Base-by-base conservation (phyloP, 805 yeast species). In the Saturnispora halmiae region DNA sequence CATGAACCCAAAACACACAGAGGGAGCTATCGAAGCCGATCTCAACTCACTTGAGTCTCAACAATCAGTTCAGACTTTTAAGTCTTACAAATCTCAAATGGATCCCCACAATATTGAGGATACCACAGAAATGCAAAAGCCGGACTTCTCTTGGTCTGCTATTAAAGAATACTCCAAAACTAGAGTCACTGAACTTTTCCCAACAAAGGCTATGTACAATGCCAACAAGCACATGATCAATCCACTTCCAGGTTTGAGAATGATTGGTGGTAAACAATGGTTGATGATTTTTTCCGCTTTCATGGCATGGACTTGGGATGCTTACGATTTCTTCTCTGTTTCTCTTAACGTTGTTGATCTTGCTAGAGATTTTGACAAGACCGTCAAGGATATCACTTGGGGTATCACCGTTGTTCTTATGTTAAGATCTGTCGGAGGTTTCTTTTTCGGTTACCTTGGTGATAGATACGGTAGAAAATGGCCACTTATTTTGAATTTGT, bases 361-460 rank as follows among this genome's bases (percentile, higher is more conserved):
- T 43, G 79, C 82, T 13, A 38, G 52, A 6, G 63, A 63, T 41
- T 65, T 77, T 30, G 65, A 61, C 29, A 63, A 55, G 16, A 44
- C 66, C 14, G 73, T 72, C 34, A 73, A 65, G 44, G 72, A 70
- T 41, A 64, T 77, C 39, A 72, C 81, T 4, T 77, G 80, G 83
- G 79, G 79, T 42, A 73, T 78, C 50, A 77, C 84, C 1, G 63
- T 78, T 46, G 83, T 78, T 35, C 66, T 78, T 29, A 78, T 78
- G 84, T 64, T 78, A 46, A 67, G 84, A 60, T 71, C 82, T 3
- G 73, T 77, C 18, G 84, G 84, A 44, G 81, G 82, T 8, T 51
- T 75, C 25, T 52, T 71, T n/a, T 77, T 78, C 50, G 83, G 83
- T 38, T 63, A 64, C 43, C 55, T 71, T 46, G 76, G 79, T 51